These are phyloP conservation scores for Alternaria consortialis DNA, from an alignment of 2,329 filamentous ascomycete species.

Conservation along the genomic window DNA sequence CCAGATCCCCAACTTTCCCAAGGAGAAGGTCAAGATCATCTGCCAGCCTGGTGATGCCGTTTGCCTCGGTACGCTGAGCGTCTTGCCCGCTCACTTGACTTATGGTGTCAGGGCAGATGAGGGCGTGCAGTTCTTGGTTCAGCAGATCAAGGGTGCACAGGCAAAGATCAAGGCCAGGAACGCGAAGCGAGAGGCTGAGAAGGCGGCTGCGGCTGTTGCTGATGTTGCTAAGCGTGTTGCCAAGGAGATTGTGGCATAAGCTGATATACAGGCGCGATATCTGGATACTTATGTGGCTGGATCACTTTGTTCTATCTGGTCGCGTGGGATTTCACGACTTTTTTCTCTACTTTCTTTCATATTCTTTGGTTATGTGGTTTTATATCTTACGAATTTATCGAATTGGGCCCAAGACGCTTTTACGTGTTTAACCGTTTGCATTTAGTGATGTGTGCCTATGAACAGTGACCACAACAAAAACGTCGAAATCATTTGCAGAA, in stretches of 20 bases:
- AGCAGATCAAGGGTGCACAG: constrained; percentile 38
- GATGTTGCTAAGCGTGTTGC: constrained; percentile 8
- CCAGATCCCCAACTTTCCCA: constrained; percentile 54
- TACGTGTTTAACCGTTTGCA: not conserved
- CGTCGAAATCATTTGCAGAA: not conserved
- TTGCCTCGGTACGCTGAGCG: constrained; percentile 56
- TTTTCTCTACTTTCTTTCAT: not conserved
- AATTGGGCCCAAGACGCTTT: not conserved
- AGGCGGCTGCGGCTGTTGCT: constrained; percentile 4
- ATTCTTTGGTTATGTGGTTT: not conserved
- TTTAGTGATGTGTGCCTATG: not conserved
- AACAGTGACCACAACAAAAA: not conserved
- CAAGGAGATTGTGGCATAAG: constrained; percentile 6
- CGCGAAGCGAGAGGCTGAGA: constrained; percentile 33
- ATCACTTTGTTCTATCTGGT: constrained; percentile 4
- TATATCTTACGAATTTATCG: constrained; percentile 4
- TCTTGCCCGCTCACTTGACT: constrained; percentile 43
- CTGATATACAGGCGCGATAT: not conserved
- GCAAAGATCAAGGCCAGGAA: constrained; percentile 42
- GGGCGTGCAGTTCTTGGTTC: constrained; percentile 38
- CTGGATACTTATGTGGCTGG: constrained; percentile 9
- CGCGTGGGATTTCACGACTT: not conserved
- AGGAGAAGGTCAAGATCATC: constrained; percentile 57
- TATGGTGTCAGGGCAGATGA: constrained; percentile 42
- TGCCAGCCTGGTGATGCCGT: constrained; percentile 63